Percentiles rank a stretch among this genome's conserved stretches.
Conservation (phyloP, 106 monocot genomes). For the Allium cepa region DNA sequence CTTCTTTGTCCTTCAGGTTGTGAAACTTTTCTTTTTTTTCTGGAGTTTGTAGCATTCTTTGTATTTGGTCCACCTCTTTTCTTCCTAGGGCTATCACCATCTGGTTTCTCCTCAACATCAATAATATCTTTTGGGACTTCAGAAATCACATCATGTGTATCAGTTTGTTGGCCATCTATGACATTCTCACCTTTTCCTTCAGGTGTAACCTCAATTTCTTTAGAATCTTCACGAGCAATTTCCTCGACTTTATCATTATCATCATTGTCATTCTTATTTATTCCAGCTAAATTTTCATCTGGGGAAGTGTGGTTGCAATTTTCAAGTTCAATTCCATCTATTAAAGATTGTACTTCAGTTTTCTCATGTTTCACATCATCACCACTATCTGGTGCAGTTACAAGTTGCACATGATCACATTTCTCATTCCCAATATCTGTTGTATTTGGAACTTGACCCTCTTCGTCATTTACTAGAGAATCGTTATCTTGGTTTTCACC, state of each 20-base stretch:
- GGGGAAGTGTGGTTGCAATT: too few species aligned
- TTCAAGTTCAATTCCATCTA: too few species aligned
- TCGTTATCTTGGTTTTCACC: constrained; percentile 9
- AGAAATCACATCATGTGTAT: background rate
- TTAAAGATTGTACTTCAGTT: too few species aligned
- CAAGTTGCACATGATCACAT: too few species aligned
- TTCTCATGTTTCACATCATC: too few species aligned
- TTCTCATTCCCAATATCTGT: too few species aligned
- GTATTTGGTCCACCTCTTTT: constrained; percentile 2
- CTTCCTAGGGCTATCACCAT: background rate
- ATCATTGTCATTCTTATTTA: background rate
- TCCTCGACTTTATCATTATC: background rate
- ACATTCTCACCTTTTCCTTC: constrained; percentile 1
- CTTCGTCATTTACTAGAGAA: background rate
- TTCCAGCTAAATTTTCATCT: too few species aligned
- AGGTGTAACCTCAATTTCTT: background rate
- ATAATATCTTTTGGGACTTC: background rate
- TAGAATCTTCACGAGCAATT: background rate
- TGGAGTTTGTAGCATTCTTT: background rate
- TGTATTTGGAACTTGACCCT: too few species aligned
- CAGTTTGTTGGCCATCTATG: constrained; percentile 1
- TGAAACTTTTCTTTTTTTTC: background rate
- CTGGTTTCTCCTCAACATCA: background rate
- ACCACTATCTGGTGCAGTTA: too few species aligned
- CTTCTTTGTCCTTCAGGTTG: constrained; percentile 1